Evolutionary conservation across 1,284 basidiomycete species (phyloP).

Genomic region (Rhodotorula sp.): DNA sequence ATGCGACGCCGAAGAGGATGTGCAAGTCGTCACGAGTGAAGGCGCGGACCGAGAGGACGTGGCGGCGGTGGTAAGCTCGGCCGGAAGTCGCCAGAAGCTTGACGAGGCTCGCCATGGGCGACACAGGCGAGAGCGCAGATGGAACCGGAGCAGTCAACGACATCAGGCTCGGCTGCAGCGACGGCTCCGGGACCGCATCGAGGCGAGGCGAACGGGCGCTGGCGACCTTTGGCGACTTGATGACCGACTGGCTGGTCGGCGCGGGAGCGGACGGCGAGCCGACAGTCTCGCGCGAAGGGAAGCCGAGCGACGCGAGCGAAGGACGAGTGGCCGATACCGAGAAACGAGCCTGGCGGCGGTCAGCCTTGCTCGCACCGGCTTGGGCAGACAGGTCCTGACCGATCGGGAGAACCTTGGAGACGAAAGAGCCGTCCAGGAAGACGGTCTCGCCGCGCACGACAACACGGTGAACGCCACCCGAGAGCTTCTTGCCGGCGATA

Average conservation of each 20-base stretch:
- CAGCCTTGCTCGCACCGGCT: slow-evolving; percentile 49
- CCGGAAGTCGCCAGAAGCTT: slow-evolving; percentile 55
- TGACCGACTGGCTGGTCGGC: slow-evolving; percentile 14
- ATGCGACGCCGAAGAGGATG: slow-evolving; percentile 88
- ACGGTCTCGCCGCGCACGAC: slow-evolving; percentile 87
- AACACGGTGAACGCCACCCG: slow-evolving; percentile 84
- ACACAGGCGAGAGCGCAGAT: slow-evolving; percentile 29
- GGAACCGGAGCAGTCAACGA: slow-evolving; percentile 44
- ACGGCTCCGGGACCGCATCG: slow-evolving; percentile 23
- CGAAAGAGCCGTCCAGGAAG: slow-evolving; percentile 77
- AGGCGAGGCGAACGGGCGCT: slow-evolving; percentile 31
- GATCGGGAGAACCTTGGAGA: slow-evolving; percentile 55
- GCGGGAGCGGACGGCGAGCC: slow-evolving; percentile 47
- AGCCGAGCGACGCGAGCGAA: slow-evolving; percentile 41
- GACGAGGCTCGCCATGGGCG: slow-evolving; percentile 53
- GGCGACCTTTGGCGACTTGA: slow-evolving; percentile 39
- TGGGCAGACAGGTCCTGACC: slow-evolving; percentile 81
- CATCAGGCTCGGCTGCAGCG: slow-evolving; percentile 42
- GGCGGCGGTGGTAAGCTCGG: slow-evolving; percentile 72
- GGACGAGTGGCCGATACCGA: slow-evolving; percentile 42
- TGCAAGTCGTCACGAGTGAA: slow-evolving; percentile 88
- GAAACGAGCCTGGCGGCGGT: slow-evolving; percentile 44
- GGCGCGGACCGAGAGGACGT: slow-evolving; percentile 93
- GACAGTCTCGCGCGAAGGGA: slow-evolving; percentile 28
- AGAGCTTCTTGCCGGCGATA: slow-evolving; percentile 63